Conservation (phyloP, 2,329 filamentous ascomycete genomes). For the Fusarium luffae region DNA sequence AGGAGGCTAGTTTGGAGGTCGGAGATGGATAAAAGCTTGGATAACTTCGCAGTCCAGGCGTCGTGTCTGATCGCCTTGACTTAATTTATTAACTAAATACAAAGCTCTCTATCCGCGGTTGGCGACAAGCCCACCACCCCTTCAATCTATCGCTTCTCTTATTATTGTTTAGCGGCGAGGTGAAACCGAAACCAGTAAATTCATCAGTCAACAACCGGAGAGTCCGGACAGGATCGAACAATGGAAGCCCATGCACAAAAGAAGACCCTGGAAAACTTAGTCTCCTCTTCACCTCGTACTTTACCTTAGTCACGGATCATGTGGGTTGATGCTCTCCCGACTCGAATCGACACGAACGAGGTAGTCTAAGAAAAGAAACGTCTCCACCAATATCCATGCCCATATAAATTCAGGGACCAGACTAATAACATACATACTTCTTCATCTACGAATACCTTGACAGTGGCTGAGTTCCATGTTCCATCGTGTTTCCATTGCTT, state of each 20-base stretch:
- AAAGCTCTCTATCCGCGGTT: conserved; percentile 22
- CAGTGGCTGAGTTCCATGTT: conserved; percentile 16
- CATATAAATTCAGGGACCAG: conserved; percentile 30
- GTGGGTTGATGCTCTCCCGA: conserved; percentile 14
- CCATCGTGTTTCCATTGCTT: conserved; percentile 2
- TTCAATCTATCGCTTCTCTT: conserved; percentile 11
- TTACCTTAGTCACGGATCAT: conserved; percentile 15
- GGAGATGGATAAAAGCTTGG: conserved; percentile 2
- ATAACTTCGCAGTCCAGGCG: neutral
- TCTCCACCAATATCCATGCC: conserved; percentile 26
- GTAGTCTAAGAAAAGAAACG: conserved; percentile 20
- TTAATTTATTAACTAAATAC: neutral
- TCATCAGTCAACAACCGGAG: conserved; percentile 31
- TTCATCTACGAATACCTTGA: neutral
- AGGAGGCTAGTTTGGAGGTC: neutral
- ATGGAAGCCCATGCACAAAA: neutral
- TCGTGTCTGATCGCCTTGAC: neutral
- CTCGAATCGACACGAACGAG: conserved; percentile 31
- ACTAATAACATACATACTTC: conserved; percentile 17
- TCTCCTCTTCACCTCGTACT: conserved; percentile 1
- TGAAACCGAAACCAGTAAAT: conserved; percentile 32
- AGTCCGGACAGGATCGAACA: conserved; percentile 30
- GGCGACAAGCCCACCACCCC: neutral
- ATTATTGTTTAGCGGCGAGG: conserved; percentile 9
- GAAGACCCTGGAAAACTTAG: conserved; percentile 12